Percentiles rank a stretch among this genome's conserved stretches.
These are phyloP conservation scores for Fragilaria crotonensis DNA, from an alignment of 108 stramenopile species.

Conservation along the genomic window DNA sequence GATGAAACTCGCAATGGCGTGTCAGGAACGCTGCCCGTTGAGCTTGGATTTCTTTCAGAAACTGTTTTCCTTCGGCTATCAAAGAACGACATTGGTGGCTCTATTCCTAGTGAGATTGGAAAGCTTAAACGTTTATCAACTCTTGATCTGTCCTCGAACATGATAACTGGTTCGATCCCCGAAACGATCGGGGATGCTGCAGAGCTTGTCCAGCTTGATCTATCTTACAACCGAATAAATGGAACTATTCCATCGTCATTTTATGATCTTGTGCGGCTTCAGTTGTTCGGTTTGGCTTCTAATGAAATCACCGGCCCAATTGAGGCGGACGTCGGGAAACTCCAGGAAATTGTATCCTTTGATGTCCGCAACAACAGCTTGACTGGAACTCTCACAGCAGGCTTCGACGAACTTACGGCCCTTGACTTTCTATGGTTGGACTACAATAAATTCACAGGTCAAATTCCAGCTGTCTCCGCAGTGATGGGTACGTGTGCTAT, in stretches of 20 bases:
- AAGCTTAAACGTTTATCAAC: background rate
- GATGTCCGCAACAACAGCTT: constrained; percentile 9
- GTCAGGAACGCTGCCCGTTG: constrained; percentile 19
- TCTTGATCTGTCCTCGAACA: background rate
- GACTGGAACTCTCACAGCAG: constrained; percentile 9
- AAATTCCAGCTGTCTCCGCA: constrained; percentile 1
- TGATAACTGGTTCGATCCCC: constrained; percentile 28
- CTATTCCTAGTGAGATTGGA: background rate
- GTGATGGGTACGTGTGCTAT: background rate
- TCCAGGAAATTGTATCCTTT: constrained; percentile 4
- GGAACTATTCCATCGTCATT: constrained; percentile 49
- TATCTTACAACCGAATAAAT: constrained; percentile 46
- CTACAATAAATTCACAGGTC: constrained; percentile 24
- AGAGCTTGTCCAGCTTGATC: constrained; percentile 23
- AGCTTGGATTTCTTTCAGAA: constrained; percentile 9
- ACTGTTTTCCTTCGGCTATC: constrained; percentile 9
- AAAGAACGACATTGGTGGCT: background rate
- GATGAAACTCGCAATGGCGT: constrained; percentile 7
- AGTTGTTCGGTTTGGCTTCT: constrained; percentile 2
- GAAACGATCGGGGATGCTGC: constrained; percentile 8
- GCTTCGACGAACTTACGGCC: constrained; percentile 6
- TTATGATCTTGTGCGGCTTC: constrained; percentile 13
- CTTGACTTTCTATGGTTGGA: constrained; percentile 1
- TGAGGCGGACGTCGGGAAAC: background rate
- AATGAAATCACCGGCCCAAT: constrained; percentile 16